phyloP scores from a whole-genome alignment of 345 rosid genomes.

The Hirschfeldia incana region DNA sequence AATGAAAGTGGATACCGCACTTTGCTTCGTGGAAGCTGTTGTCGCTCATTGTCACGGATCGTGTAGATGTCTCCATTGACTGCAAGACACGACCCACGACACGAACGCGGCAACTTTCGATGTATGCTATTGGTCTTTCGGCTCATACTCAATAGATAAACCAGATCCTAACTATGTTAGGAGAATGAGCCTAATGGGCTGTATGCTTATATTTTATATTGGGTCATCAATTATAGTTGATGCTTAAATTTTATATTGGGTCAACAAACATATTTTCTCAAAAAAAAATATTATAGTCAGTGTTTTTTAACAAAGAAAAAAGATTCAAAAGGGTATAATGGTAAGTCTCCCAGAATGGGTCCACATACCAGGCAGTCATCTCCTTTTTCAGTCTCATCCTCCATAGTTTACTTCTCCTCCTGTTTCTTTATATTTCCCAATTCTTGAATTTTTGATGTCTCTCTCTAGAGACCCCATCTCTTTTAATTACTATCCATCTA shows the following conservation, averaged over 20 bases:
- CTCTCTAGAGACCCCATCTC: constrained; percentile 9
- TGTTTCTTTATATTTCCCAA: constrained; percentile 5
- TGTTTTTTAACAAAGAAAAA: neutral
- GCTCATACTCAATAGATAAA: too few species aligned
- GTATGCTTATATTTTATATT: neutral
- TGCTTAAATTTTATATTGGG: too few species aligned
- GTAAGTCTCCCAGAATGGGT: neutral
- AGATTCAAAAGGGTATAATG: neutral
- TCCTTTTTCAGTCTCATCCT: constrained; percentile 6
- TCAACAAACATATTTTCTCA: too few species aligned
- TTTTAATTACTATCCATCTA: neutral
- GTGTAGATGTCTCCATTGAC: constrained; percentile 5
- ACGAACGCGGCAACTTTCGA: neutral
- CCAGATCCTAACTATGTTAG: too few species aligned
- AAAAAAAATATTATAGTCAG: too few species aligned
- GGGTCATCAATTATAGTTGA: neutral
- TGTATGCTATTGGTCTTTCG: neutral
- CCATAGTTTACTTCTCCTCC: constrained; percentile 20
- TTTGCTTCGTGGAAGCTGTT: constrained; percentile 5
- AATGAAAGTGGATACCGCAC: neutral
- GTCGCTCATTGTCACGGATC: neutral
- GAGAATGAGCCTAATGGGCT: constrained; percentile 9
- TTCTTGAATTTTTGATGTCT: neutral
- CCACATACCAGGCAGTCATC: neutral
- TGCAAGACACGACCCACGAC: neutral